Percentiles rank a stretch among this genome's conserved stretches.
Conservation (phyloP, 805 yeast species). For the Cyberlindnera lachancei region DNA sequence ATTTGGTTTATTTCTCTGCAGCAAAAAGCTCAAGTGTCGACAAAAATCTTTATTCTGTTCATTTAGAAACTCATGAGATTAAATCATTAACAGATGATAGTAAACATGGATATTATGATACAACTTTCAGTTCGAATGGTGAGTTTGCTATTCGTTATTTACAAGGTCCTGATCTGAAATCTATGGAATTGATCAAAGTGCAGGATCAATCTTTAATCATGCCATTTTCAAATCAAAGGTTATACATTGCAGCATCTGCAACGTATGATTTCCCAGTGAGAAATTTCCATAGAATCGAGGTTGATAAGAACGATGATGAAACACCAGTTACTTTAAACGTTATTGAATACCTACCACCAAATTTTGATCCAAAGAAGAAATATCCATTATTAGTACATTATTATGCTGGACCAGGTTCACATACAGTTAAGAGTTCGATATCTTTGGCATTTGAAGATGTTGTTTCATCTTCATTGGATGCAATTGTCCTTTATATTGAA, state of each 20-base stretch:
- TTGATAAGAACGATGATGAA: slow-evolving; percentile 38
- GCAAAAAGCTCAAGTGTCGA: slow-evolving; percentile 49
- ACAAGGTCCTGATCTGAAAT: slow-evolving; percentile 69
- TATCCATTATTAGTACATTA: slow-evolving; percentile 85
- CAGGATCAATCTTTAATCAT: slow-evolving; percentile 14
- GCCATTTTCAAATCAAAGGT: slow-evolving; percentile 6
- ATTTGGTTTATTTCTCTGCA: slow-evolving; percentile 52
- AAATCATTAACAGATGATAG: slow-evolving; percentile 40
- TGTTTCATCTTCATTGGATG: slow-evolving; percentile 67
- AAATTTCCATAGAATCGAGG: slow-evolving; percentile 38
- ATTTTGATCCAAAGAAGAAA: slow-evolving; percentile 46
- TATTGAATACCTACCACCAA: slow-evolving; percentile 68
- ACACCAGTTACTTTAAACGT: slow-evolving; percentile 46
- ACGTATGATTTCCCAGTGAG: slow-evolving; percentile 49
- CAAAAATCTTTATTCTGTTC: slow-evolving; percentile 17
- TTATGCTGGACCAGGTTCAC: slow-evolving; percentile 98
- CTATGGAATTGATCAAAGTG: slow-evolving; percentile 57
- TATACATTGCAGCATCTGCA: slow-evolving; percentile 6
- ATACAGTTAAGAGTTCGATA: slow-evolving; percentile 57
- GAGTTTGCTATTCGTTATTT: slow-evolving; percentile 60
- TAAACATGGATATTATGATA: slow-evolving; percentile 55
- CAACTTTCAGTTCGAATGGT: slow-evolving; percentile 67
- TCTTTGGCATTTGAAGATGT: slow-evolving; percentile 62
- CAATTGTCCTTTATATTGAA: slow-evolving; percentile 88
- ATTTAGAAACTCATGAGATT: slow-evolving; percentile 24